A percentile compares a stretch with the other conserved stretches of the same genome.
These are phyloP conservation scores for Trichoderma sp. DNA, from an alignment of 2,329 filamentous ascomycete species.

Conservation along the genomic window DNA sequence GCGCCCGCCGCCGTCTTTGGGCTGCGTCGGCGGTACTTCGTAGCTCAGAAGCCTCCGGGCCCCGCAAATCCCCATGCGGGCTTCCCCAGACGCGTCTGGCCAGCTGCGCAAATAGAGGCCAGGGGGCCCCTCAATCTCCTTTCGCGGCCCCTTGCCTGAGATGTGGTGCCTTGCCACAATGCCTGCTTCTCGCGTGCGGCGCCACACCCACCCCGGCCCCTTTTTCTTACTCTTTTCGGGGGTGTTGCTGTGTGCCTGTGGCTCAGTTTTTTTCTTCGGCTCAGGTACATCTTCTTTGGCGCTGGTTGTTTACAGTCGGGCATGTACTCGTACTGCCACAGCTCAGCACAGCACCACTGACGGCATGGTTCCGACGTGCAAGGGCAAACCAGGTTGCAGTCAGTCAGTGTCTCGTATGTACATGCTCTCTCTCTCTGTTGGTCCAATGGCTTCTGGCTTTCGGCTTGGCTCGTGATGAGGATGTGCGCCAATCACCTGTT, in stretches of 20 bases:
- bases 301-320: not conserved
- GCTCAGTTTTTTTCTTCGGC: not conserved
- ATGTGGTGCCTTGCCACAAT: not conserved
- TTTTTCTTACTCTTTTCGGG: not conserved
- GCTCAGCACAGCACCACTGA: no score
- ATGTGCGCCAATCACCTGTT: not conserved
- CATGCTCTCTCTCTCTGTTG: not conserved
- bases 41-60: constrained; percentile 28
- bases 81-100: constrained; percentile 34
- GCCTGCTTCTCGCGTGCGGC: constrained; percentile 19
- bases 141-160: constrained; percentile 5
- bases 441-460: not conserved
- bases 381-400: not conserved
- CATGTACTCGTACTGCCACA: no score
- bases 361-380: not conserved
- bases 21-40: constrained; percentile 37
- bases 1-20: not conserved
- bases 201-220: constrained; percentile 11
- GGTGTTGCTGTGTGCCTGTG: not conserved
- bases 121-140: not conserved
- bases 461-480: not conserved
- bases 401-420: not conserved
- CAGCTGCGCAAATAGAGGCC: not conserved
- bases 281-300: no score
- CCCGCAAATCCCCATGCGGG: constrained; percentile 26